Evolutionary conservation across 129 eudicot genomes (phyloP), one percentile per base, ranked within the genome.

Genomic region (Escallonia herrerae): DNA sequence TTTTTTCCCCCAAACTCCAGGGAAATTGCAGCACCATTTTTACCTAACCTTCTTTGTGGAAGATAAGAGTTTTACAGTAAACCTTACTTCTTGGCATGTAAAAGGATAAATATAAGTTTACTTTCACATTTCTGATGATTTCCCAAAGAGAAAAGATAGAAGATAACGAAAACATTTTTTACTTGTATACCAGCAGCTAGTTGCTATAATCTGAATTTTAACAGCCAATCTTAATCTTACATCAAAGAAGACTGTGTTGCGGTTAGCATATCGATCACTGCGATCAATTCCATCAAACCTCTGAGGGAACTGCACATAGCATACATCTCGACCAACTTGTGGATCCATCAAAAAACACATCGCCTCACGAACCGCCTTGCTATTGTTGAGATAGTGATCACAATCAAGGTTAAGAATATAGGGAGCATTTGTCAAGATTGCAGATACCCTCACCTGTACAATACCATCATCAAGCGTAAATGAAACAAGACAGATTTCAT

Each of bases 281-380:
- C 81, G 84, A 59, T 94, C 99, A 75, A 94, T 94, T 15, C 99
- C 99, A 73, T 94, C 99, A 67, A 94, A 94, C 56, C 97, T 89
- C 72, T 94, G 99, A 67, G 99, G 99, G 72, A 94, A 94, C 68
- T 94, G 99, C 40, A 94, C 88, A 58, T 94, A 94, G 43, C 97
- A 89, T 40, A 94, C 85, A 65, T 89, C 87, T 4, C 76, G 77
- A 38, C 99, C 90, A 40, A 94, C 88, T 84, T 73, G 86, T 64
- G 99, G 99, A 70, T 94, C 99, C 99, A 94, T 94, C 66, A 88
- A 42, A 83, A 94, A 94, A 65, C 99, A 94, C 99, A 94, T 94
- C 7, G 97, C 97, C 85, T 94, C 99, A 37, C 99, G 90, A 71
- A 94, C 81, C 2, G 99, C 99, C 82, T 89, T 86, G 83, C 99